Percentiles rank a stretch among this genome's conserved stretches.
Conservation (phyloP, 2,329 filamentous ascomycete genomes). For the Cladobotryum protrusum region DNA sequence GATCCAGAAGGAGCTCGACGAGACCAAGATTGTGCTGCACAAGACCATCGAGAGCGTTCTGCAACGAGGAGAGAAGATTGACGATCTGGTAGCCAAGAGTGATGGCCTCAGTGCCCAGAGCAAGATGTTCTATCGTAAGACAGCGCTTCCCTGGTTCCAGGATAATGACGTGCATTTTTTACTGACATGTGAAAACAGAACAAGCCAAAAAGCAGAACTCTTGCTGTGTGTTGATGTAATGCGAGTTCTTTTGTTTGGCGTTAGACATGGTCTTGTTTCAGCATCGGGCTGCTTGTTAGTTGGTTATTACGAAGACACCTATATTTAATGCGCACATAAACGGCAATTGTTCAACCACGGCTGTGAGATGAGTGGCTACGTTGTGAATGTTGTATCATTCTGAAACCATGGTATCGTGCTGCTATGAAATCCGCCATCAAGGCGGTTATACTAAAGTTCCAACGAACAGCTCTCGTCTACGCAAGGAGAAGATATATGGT, state of each 20-base stretch:
- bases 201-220: conserved; percentile 77
- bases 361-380: too few relatives aligned
- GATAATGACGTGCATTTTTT: not conserved
- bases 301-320: conserved; percentile 26
- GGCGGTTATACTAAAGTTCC: too few relatives aligned
- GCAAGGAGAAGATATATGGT: not conserved
- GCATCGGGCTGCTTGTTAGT: conserved; percentile 23
- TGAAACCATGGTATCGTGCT: too few relatives aligned
- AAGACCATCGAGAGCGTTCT: conserved; percentile 88
- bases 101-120: conserved; percentile 84
- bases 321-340: conserved; percentile 8
- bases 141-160: not conserved
- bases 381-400: too few relatives aligned
- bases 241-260: conserved; percentile 23
- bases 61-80: conserved; percentile 93
- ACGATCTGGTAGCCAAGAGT: conserved; percentile 88
- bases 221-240: conserved; percentile 65
- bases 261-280: conserved; percentile 26
- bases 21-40: conserved; percentile 95
- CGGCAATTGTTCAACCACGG: too few relatives aligned
- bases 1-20: conserved; percentile 94
- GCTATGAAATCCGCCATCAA: too few relatives aligned
- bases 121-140: conserved; percentile 90
- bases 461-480: too few relatives aligned
- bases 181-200: conserved; percentile 28